A percentile compares a stretch with the other conserved stretches of the same genome.
Evolutionary conservation across 768 basidiomycete genomes (phyloP).

Genomic region (Daedaleopsis nitida): DNA sequence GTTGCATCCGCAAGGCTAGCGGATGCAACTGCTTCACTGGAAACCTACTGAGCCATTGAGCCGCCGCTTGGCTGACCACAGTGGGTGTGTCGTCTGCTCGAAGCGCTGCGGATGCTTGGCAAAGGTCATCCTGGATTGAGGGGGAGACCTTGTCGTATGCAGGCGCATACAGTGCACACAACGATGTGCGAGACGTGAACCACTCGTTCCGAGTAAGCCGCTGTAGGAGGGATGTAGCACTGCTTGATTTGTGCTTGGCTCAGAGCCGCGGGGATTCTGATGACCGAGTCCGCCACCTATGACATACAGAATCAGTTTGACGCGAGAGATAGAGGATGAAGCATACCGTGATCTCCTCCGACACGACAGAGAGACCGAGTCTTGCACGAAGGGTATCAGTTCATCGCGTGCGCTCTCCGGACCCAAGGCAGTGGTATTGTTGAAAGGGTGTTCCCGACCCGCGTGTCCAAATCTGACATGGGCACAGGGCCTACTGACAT

Average conservation of each 20-base stretch:
- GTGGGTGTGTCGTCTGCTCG: slow-evolving; percentile 95
- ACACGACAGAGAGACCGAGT: slow-evolving; percentile 95
- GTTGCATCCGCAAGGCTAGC: too few species aligned
- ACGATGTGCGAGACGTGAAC: slow-evolving; percentile 98
- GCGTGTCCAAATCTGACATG: too few species aligned
- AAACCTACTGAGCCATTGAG: too few species aligned
- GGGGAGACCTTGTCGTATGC: slow-evolving; percentile 82
- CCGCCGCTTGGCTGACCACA: slow-evolving; percentile 96
- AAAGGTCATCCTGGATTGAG: slow-evolving; percentile 79
- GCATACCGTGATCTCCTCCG: slow-evolving; percentile 96
- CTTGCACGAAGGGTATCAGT: slow-evolving; percentile 94
- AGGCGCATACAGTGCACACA: slow-evolving; percentile 91
- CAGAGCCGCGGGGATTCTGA: slow-evolving; percentile 80
- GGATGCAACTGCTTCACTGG: too few species aligned
- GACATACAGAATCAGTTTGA: neutral
- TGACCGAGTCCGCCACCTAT: slow-evolving; percentile 94
- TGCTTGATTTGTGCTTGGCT: slow-evolving; percentile 83
- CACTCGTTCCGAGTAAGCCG: slow-evolving; percentile 93
- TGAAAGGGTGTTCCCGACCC: too few species aligned
- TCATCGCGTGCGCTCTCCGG: slow-evolving; percentile 94
- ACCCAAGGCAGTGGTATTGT: too few species aligned
- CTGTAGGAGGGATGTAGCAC: slow-evolving; percentile 89
- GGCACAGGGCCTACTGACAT: too few species aligned
- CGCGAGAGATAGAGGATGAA: neutral
- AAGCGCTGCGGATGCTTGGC: slow-evolving; percentile 80